Percentiles rank a stretch among this genome's conserved stretches.
These are phyloP conservation scores for Diaporthe batatas DNA, from an alignment of 2,329 filamentous ascomycete species.

Conservation along the genomic window DNA sequence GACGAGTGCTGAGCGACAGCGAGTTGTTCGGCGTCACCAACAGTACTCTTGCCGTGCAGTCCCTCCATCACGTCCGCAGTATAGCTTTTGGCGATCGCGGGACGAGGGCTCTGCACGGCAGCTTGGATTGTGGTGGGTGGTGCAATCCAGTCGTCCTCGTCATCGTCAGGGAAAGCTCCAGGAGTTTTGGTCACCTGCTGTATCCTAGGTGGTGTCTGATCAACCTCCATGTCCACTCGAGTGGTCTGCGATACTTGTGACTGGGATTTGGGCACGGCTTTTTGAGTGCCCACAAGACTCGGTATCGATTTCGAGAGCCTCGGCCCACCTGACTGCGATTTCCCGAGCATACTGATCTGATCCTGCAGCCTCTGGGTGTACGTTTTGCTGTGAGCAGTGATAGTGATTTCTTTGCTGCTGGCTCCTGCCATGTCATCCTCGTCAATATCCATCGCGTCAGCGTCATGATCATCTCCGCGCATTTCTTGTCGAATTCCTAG, in stretches of 20 bases:
- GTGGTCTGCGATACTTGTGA: slow-evolving; percentile 48
- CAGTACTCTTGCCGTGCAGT: slow-evolving; percentile 62
- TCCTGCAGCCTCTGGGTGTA: slow-evolving; percentile 96
- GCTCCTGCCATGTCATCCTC: slow-evolving; percentile 55
- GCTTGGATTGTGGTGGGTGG: slow-evolving; percentile 59
- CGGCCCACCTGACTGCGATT: slow-evolving; percentile 64
- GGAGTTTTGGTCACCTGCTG: slow-evolving; percentile 58
- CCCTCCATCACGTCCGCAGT: slow-evolving; percentile 73
- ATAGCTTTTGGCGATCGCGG: slow-evolving; percentile 70
- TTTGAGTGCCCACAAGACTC: slow-evolving; percentile 53
- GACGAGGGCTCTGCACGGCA: slow-evolving; percentile 60
- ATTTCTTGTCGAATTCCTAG: slow-evolving; percentile 66
- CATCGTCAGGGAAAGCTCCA: slow-evolving; percentile 71
- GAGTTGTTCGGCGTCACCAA: slow-evolving; percentile 63
- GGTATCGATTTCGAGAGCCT: slow-evolving; percentile 64
- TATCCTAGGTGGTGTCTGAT: slow-evolving; percentile 53
- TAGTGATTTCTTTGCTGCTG: slow-evolving; percentile 61
- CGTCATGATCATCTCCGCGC: slow-evolving; percentile 64
- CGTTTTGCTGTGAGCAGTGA: slow-evolving; percentile 80
- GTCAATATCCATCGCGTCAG: slow-evolving; percentile 68
- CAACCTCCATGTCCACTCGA: slow-evolving; percentile 46
- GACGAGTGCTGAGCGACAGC: slow-evolving; percentile 57
- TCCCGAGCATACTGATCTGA: slow-evolving; percentile 82
- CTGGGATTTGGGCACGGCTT: slow-evolving; percentile 45
- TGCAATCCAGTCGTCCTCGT: slow-evolving; percentile 75